phyloP scores from a whole-genome alignment of 495 filamentous ascomycete species.

The Aspergillus haitiensis region DNA sequence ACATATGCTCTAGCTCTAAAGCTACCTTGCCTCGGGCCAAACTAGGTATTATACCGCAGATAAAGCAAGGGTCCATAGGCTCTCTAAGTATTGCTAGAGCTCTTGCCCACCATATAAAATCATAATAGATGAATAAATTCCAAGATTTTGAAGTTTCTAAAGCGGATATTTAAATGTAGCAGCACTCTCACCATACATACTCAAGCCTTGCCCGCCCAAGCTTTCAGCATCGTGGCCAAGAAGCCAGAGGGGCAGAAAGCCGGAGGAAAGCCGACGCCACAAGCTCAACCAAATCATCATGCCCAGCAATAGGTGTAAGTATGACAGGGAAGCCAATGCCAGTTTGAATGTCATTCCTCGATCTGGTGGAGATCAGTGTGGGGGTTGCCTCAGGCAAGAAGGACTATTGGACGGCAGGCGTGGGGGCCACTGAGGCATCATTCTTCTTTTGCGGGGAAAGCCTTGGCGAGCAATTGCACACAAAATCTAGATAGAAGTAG shows the following conservation, averaged over 20 bases:
- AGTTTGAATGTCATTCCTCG: background rate
- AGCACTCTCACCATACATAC: background rate
- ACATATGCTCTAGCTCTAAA: too few species aligned
- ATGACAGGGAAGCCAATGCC: background rate
- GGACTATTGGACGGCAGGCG: background rate
- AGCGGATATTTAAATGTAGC: too few species aligned
- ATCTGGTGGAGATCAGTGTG: background rate
- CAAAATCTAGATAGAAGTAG: background rate
- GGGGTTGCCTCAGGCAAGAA: background rate
- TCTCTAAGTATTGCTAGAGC: too few species aligned
- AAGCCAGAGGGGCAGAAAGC: background rate
- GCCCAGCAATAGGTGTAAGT: constrained; percentile 6
- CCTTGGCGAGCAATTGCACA: background rate
- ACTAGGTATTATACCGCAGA: too few species aligned
- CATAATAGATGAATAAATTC: too few species aligned
- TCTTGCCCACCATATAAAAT: too few species aligned
- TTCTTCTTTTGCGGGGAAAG: constrained; percentile 11
- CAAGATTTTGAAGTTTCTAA: too few species aligned
- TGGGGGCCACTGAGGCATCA: background rate
- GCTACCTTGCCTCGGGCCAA: too few species aligned
- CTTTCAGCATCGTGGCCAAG: background rate
- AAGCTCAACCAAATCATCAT: background rate
- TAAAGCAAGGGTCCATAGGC: too few species aligned
- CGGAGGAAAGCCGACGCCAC: constrained; percentile 10
- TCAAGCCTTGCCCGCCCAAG: background rate